Conservation (phyloP, 179 eudicot species). For the Sideroxylon spinosum region DNA sequence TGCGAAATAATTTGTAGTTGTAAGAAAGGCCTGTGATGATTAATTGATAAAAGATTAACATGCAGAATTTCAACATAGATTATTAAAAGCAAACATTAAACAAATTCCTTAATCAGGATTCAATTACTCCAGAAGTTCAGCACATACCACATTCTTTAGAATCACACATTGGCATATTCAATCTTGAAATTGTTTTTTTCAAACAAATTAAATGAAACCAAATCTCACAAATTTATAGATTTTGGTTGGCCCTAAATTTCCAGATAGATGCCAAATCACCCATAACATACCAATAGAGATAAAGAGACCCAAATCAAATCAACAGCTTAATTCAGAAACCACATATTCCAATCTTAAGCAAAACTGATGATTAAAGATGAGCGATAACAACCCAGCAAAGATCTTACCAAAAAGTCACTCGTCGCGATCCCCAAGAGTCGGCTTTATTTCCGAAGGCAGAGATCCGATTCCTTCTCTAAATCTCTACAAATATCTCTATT, state of each 20-base stretch:
- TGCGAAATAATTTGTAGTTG: too few relatives aligned
- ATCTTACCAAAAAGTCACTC: neutral
- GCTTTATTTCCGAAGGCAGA: neutral
- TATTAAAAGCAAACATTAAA: too few relatives aligned
- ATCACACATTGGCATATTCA: neutral
- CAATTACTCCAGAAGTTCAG: too few relatives aligned
- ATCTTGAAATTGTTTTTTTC: neutral
- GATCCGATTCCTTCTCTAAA: neutral
- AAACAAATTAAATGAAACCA: neutral
- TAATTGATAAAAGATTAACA: too few relatives aligned
- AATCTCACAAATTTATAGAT: neutral
- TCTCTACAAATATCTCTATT: neutral
- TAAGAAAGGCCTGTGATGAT: too few relatives aligned
- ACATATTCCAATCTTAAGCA: neutral
- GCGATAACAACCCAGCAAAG: neutral
- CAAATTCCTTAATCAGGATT: too few relatives aligned
- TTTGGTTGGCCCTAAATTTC: neutral
- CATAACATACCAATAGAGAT: too few relatives aligned
- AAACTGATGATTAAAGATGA: neutral
- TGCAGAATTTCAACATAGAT: too few relatives aligned
- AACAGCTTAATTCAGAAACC: neutral
- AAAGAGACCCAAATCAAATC: neutral
- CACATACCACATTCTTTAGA: too few relatives aligned
- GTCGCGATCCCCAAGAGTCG: neutral
- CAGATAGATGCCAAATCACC: neutral